Conservation (phyloP, 257 asterid species). For the Solanum pinnatisectum region DNA sequence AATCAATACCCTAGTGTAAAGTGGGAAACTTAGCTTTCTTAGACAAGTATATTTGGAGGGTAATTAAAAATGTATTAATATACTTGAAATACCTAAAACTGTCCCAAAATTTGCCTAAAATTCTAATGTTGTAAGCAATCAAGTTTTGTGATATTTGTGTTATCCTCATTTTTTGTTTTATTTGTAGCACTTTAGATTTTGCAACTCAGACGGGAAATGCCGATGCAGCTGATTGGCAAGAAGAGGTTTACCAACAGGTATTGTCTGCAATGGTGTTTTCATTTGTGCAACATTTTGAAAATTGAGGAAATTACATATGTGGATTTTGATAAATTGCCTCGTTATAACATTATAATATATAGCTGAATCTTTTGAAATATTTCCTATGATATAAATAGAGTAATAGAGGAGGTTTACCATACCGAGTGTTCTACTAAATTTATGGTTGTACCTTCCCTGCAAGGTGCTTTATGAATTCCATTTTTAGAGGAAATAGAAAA, state of each 20-base stretch:
- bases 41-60: background rate
- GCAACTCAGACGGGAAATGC: conserved; percentile 58
- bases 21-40: background rate
- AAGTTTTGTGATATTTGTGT: background rate
- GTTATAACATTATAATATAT: background rate
- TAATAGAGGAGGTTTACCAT: background rate
- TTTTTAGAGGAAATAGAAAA: background rate
- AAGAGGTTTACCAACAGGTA: conserved; percentile 71
- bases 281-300: background rate
- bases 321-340: background rate
- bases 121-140: background rate
- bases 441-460: background rate
- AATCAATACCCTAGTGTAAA: background rate
- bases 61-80: background rate
- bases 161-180: background rate
- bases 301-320: background rate
- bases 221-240: conserved; percentile 76
- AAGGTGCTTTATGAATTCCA: background rate
- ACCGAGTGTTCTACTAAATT: background rate
- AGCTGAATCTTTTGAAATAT: background rate
- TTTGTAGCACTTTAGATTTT: conserved; percentile 57
- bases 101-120: background rate
- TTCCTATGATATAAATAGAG: background rate
- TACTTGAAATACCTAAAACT: background rate
- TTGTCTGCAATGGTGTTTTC: background rate